Evolutionary conservation across 2,329 filamentous ascomycete genomes (phyloP), one percentile per base, ranked within the genome.

Genomic region (Colletotrichum sansevieriae): DNA sequence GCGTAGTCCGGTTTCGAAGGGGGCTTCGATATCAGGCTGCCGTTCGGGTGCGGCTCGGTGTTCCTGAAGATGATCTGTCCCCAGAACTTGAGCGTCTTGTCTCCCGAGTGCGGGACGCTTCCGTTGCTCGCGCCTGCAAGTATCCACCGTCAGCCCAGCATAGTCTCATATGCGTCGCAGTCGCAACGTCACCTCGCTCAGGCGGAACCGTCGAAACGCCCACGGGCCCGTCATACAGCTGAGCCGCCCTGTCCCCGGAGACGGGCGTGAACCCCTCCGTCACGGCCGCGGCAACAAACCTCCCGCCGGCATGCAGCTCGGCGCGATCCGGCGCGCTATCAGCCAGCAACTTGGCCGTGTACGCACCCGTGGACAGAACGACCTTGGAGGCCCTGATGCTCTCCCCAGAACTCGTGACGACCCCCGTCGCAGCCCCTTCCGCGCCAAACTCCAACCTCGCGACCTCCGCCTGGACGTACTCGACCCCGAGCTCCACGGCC

Each of bases 231-330:
- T 79, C 70, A 52, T 78, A 73, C 49, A 83, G 77, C 58, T 76
- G 54, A 65, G 78, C 67, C 55, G 79, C 75, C 59, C 86, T 82
- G 4, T 75, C 74, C 3, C 77, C 72, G 2, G 76, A 77, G 20
- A 87, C 76, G 20, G 80, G 78, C 62, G 84, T 83, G 70, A 85
- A 82, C 0, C 81, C 83, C 3, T 83, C 82, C 10, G 82, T 82
- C 0, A 87, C 83, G 0, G 84, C 87, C 0, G 84, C 85, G n/a
- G 87, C 85, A 4, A 84, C 76, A 43, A 86, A 84, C 63, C 84
- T 79, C 25, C 77, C 75, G 9, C 82, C 84, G 58, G 83, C 82
- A 20, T 82, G 80, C 11, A 88, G 80, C 8, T 80, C 78, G 2
- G 78, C 2, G 83, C 84, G 49, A 81, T 83, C 71, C 29, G 77